These are phyloP conservation scores for Ophiosphaerella korrae DNA, from an alignment of 2,329 filamentous ascomycete species.

Conservation along the genomic window DNA sequence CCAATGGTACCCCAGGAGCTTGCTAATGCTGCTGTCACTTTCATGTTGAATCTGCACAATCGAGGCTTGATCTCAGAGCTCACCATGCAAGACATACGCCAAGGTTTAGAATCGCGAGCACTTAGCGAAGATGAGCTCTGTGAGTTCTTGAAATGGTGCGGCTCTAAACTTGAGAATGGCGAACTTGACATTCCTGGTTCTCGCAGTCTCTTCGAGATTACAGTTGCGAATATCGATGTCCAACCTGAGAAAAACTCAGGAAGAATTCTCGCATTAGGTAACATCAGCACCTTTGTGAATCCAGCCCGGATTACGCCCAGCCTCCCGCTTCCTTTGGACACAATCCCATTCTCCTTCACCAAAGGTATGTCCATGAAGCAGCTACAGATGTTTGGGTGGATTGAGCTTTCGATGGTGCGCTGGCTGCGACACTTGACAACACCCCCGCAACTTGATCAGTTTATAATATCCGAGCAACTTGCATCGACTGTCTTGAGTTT, in stretches of 20 bases:
- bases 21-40: conserved; percentile 67
- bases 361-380: conserved; percentile 69
- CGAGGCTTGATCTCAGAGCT: conserved; percentile 88
- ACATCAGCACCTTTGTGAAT: conserved; percentile 75
- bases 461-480: conserved; percentile 75
- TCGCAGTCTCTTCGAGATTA: conserved; percentile 75
- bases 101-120: conserved; percentile 81
- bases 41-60: conserved; percentile 79
- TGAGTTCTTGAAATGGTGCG: conserved; percentile 85
- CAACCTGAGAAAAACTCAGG: conserved; percentile 61
- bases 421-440: conserved; percentile 80
- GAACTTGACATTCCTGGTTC: conserved; percentile 74
- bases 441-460: conserved; percentile 62
- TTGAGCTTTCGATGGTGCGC: conserved; percentile 78
- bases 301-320: conserved; percentile 80
- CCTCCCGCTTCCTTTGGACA: conserved; percentile 78
- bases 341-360: conserved; percentile 84
- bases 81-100: conserved; percentile 82
- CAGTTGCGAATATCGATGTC: conserved; percentile 68
- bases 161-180: conserved; percentile 70
- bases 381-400: conserved; percentile 83
- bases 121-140: conserved; percentile 77
- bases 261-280: conserved; percentile 76
- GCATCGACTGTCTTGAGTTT: conserved; percentile 77
- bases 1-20: conserved; percentile 82